Evolutionary conservation across 768 basidiomycete genomes (phyloP).

Genomic region (Leccinum arenicola): DNA sequence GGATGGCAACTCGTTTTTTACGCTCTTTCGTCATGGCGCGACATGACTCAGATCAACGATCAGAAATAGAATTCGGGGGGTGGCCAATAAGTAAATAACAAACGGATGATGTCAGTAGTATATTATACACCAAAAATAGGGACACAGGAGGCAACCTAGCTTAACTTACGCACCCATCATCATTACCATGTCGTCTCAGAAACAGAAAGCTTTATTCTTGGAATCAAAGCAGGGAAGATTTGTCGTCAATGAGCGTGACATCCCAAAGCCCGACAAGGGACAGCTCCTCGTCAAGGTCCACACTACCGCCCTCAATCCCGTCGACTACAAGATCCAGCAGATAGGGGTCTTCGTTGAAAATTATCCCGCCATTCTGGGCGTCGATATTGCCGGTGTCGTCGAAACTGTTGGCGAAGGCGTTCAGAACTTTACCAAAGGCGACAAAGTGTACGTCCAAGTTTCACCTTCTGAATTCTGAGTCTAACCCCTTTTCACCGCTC

Average conservation of each 20-base stretch:
- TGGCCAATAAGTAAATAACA: slow-evolving; percentile 30
- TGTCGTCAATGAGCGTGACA: slow-evolving; percentile 22
- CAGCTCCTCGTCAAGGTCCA: slow-evolving; percentile 43
- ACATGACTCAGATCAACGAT: slow-evolving; percentile 26
- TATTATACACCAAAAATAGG: slow-evolving; percentile 3
- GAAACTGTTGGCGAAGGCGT: slow-evolving; percentile 39
- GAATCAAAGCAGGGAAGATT: slow-evolving; percentile 30
- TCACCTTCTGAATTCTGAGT: neutral
- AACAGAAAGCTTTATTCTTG: slow-evolving; percentile 31
- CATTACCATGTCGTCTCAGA: slow-evolving; percentile 19
- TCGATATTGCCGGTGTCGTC: slow-evolving; percentile 39
- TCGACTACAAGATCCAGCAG: slow-evolving; percentile 40
- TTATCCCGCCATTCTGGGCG: slow-evolving; percentile 37
- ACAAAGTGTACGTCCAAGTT: slow-evolving; percentile 34
- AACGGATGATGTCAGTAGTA: slow-evolving; percentile 14
- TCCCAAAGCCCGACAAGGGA: slow-evolving; percentile 35
- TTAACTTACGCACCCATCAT: slow-evolving; percentile 15
- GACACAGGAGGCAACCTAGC: neutral
- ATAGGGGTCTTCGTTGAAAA: slow-evolving; percentile 30
- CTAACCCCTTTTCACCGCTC: neutral
- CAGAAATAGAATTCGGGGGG: slow-evolving; percentile 30
- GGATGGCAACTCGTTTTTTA: slow-evolving; percentile 31
- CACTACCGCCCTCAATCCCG: slow-evolving; percentile 44
- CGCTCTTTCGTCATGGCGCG: slow-evolving; percentile 31
- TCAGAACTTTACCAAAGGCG: slow-evolving; percentile 34